phyloP scores from a whole-genome alignment of 2,329 filamentous ascomycete genomes.

The Seiridium unicorne region DNA sequence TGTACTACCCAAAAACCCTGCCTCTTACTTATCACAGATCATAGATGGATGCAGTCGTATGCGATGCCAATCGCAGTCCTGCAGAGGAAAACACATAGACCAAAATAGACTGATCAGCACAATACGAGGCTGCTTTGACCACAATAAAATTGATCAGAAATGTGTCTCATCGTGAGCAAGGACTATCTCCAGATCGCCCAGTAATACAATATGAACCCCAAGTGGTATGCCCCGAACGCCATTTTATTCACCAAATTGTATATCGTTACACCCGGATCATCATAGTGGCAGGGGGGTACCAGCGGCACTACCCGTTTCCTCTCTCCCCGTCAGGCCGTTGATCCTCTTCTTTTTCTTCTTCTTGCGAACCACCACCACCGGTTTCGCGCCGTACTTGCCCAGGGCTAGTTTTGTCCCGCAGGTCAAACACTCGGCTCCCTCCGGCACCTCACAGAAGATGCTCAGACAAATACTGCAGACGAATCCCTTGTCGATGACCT shows the following conservation, averaged over 20 bases:
- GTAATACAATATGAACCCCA: too few relatives aligned
- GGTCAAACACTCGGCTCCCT: slow-evolving; percentile 71
- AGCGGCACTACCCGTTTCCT: slow-evolving; percentile 58
- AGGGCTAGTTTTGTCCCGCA: slow-evolving; percentile 78
- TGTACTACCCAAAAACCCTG: too few relatives aligned
- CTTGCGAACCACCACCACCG: slow-evolving; percentile 68
- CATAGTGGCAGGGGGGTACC: slow-evolving; percentile 54
- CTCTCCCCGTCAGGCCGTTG: slow-evolving; percentile 47
- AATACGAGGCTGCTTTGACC: neutral
- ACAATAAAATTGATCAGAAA: neutral
- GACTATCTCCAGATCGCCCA: too few relatives aligned
- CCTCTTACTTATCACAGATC: too few relatives aligned
- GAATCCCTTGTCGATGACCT: slow-evolving; percentile 87
- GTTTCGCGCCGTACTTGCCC: slow-evolving; percentile 73
- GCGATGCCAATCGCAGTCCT: neutral
- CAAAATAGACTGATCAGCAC: neutral
- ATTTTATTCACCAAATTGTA: neutral
- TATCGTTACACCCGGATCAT: neutral
- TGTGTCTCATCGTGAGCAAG: neutral
- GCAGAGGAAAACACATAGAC: neutral
- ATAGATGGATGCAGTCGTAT: too few relatives aligned
- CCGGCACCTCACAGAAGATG: slow-evolving; percentile 75
- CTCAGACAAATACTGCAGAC: slow-evolving; percentile 96
- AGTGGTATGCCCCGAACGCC: neutral
- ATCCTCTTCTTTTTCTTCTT: slow-evolving; percentile 76